A percentile compares a stretch with the other conserved stretches of the same genome.
phyloP scores from a whole-genome alignment of 2,329 filamentous ascomycete genomes.

The Magnaporthiopsis incrustans region DNA sequence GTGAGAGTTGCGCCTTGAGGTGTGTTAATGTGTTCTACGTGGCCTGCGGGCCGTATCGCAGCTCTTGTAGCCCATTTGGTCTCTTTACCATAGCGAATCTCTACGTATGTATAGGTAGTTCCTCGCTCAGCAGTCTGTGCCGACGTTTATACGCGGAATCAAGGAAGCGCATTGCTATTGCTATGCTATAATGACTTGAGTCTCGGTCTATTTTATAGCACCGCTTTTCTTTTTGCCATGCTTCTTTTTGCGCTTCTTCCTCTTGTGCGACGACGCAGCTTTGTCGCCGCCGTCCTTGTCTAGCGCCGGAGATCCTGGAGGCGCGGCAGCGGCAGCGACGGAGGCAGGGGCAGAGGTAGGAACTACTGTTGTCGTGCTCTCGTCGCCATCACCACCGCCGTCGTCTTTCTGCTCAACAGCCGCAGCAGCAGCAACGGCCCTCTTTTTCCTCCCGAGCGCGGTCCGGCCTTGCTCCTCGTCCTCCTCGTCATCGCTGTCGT shows the following conservation, averaged over 20 bases:
- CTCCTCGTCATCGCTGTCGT: constrained; percentile 16
- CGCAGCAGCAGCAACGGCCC: background rate
- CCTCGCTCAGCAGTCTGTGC: too few relatives aligned
- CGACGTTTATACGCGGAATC: too few relatives aligned
- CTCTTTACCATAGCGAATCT: too few relatives aligned
- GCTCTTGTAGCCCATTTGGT: too few relatives aligned
- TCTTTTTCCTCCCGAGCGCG: constrained; percentile 16
- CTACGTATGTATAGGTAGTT: too few relatives aligned
- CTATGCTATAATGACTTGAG: background rate
- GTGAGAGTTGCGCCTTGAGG: too few relatives aligned
- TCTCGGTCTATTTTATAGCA: constrained; percentile 10
- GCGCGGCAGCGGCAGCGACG: too few relatives aligned
- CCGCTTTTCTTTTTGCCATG: background rate
- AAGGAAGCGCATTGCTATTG: background rate
- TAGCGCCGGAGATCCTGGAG: too few relatives aligned
- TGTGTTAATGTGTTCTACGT: too few relatives aligned
- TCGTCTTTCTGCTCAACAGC: background rate
- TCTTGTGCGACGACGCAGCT: background rate
- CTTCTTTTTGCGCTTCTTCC: constrained; percentile 2
- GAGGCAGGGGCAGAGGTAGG: background rate
- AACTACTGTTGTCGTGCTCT: background rate
- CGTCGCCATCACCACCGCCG: background rate
- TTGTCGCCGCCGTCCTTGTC: background rate
- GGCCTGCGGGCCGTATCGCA: too few relatives aligned
- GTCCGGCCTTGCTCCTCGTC: constrained; percentile 23